Evolutionary conservation across 1,139 yeast genomes (phyloP), one percentile per base, ranked within the genome.

Genomic region (Meyerozyma athensensis): DNA sequence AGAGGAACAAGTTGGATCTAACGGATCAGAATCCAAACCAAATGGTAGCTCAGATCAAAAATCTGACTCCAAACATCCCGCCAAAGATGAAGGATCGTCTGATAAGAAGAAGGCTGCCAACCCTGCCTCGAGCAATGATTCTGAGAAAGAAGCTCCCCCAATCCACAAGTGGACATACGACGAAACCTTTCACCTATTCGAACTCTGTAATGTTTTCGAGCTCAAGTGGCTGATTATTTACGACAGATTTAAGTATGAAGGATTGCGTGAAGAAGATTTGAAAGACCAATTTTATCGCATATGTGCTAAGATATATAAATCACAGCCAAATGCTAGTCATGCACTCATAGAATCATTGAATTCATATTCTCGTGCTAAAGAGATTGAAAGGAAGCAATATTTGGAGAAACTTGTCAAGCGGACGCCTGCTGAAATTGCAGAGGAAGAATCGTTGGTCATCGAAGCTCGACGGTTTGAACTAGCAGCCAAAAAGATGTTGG

Each of bases 391-490:
- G 48, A 92, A 90, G 50, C 77, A 77, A 38, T 92, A 92, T 54
- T 65, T 92, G 37, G 84, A 81, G 49, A 77, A 86, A 45, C 65
- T 92, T 22, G 67, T 92, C 34, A 79, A 79, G 39, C 69, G 99
- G 48, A 81, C 94, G 3, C 97, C 98, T 0, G 96, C 97, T 0
- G 98, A 92, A 56, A 86, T 92, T 30, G 97, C 98, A 0, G 98
- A 92, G 59, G 99, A 92, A 58, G 97, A 94, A 58, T 87, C 96
- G 0, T 67, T 92, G 37, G 87, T 92, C 3, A 81, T 90, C 34
- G 98, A 92, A 56, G 95, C 97, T 2, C 77, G 96, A 40, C 79
- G 95, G 47, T 86, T 92, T 45, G 98, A 92, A 53, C 77, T 90
- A 41, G 89, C 96, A 1, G 96, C 97, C 0, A 90, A 87, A 64